These are phyloP conservation scores for Alternaria sp. DNA, from an alignment of 2,329 filamentous ascomycete species.

Conservation along the genomic window DNA sequence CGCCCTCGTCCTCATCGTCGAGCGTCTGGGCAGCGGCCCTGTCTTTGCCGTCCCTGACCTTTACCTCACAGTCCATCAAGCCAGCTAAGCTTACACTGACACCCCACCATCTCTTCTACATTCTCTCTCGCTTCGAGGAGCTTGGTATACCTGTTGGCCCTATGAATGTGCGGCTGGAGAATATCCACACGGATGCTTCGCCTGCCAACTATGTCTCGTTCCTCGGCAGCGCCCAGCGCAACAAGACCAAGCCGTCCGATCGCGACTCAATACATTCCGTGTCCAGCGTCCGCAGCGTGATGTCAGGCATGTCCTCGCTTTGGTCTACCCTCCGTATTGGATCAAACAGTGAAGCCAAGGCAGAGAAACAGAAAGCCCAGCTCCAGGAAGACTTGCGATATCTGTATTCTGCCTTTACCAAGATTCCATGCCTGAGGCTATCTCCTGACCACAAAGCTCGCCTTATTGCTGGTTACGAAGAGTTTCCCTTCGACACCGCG, in stretches of 20 bases:
- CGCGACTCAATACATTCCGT: slow-evolving; percentile 93
- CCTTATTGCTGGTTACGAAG: slow-evolving; percentile 91
- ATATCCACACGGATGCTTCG: slow-evolving; percentile 86
- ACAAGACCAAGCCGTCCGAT: slow-evolving; percentile 81
- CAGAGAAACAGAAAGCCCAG: slow-evolving; percentile 85
- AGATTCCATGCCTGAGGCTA: slow-evolving; percentile 90
- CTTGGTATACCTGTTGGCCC: slow-evolving; percentile 89
- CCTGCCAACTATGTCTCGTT: slow-evolving; percentile 97
- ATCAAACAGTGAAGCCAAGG: slow-evolving; percentile 80
- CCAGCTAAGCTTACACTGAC: slow-evolving; percentile 92
- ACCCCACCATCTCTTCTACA: slow-evolving; percentile 95
- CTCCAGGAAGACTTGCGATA: slow-evolving; percentile 93
- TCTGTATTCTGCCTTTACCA: slow-evolving; percentile 97
- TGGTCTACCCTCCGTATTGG: slow-evolving; percentile 91
- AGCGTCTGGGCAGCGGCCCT: slow-evolving; percentile 82
- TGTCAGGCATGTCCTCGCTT: slow-evolving; percentile 94
- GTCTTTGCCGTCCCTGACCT: slow-evolving; percentile 84
- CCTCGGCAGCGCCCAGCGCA: slow-evolving; percentile 81
- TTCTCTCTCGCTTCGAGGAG: slow-evolving; percentile 94
- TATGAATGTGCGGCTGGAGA: slow-evolving; percentile 95
- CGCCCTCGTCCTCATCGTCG: slow-evolving; percentile 68
- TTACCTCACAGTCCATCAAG: slow-evolving; percentile 85
- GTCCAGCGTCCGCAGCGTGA: slow-evolving; percentile 94
- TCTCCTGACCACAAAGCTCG: slow-evolving; percentile 93
- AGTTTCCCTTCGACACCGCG: slow-evolving; percentile 97